Evolutionary conservation across 106 monocot species (phyloP).

Genomic region (Dendrobium officinale): DNA sequence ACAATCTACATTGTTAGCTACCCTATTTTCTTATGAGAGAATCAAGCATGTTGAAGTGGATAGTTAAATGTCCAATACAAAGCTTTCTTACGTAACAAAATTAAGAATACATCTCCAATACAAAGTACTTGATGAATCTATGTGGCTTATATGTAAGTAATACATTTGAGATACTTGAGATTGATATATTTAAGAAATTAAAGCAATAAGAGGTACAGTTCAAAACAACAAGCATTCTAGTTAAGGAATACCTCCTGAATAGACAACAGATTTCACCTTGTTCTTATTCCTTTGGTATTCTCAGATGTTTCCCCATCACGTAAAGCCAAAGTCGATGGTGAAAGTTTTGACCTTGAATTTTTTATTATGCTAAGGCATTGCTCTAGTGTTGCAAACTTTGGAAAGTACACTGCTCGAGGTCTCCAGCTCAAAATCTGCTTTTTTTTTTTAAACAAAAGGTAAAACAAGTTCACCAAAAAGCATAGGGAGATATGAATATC

Average conservation of each 20-base stretch:
- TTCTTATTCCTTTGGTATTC: constrained; percentile 78
- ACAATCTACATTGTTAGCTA: too few relatives aligned
- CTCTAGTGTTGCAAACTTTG: constrained; percentile 70
- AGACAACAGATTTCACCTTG: constrained; percentile 47
- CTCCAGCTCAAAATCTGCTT: constrained; percentile 85
- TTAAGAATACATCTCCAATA: neutral
- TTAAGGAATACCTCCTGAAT: neutral
- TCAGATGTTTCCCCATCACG: constrained; percentile 78
- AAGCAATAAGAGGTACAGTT: neutral
- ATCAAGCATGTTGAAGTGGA: too few relatives aligned
- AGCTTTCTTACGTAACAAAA: neutral
- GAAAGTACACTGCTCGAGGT: constrained; percentile 87
- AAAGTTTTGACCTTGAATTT: constrained; percentile 46
- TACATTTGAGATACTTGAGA: neutral
- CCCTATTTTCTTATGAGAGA: too few relatives aligned
- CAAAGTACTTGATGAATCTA: neutral
- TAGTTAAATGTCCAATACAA: too few relatives aligned
- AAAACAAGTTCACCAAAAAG: neutral
- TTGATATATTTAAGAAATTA: neutral
- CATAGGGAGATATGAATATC: neutral
- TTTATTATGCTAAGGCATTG: constrained; percentile 52
- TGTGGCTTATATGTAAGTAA: too few relatives aligned
- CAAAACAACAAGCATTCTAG: neutral
- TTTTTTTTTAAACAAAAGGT: constrained; percentile 2
- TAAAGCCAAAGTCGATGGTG: constrained; percentile 69